Evolutionary conservation across 1,284 basidiomycete species (phyloP), one percentile per base, ranked within the genome.

Genomic region (Leccinum pachyderme): DNA sequence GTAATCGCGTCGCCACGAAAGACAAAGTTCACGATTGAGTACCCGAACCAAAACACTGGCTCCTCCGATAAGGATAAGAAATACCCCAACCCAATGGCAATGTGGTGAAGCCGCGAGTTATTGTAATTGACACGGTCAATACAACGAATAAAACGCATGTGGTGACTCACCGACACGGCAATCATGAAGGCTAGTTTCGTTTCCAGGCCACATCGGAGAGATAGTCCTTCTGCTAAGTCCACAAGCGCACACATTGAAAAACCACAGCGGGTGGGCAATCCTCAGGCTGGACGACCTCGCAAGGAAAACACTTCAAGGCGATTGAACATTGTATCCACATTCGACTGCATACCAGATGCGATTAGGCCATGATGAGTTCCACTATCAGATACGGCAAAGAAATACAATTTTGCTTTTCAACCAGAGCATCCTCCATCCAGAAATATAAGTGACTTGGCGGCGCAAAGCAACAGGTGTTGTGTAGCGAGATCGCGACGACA

Each of bases 111-210:
- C 37, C 2, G 56, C 54, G 47, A 59, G 49, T 54, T 51, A 55
- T 49, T 39, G 55, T n/a, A n/a, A n/a, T n/a, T 4, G 5, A 46
- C 48, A 57, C 22, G 29, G 57, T 63, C 13, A 48, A 54, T 27
- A 56, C 22, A 18, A 51, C 52, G 31, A 24, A 39, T 22, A 39
- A 18, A 55, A 55, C 15, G 43, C 13, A 29, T 48, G 1, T 22
- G 41, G 22, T 31, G 47, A 31, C 44, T 15, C 24, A 61, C 57
- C 45, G 63, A 68, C 11, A 5, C 37, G 22, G 37, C 37, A 49
- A 64, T 77, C 72, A 77, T 75, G 29, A 68, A 72, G 15, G 75
- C 67, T 37, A 70, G 65, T 32, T 63, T 58, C 1, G 57, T 61
- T 24, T 73, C 72, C 55, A 73, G 67, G 33, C 69, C 61, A 5